Conservation (phyloP, 805 yeast species). For the Komagataella kurtzmanii region DNA sequence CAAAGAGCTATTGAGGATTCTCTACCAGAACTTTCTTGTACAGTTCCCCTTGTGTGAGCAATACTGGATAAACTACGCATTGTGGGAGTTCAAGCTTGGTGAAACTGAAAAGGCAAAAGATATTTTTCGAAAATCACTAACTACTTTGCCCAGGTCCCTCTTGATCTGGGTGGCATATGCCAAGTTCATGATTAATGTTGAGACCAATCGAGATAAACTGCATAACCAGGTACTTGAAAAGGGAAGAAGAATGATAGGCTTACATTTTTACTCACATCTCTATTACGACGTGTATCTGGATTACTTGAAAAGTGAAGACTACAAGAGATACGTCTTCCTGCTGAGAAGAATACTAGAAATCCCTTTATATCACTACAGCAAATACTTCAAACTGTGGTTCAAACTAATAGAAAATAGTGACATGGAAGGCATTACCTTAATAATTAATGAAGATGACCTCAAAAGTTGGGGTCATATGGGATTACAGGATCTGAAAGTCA, state of each 20-base stretch:
- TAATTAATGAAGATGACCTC: constrained; percentile 10
- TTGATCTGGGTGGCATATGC: constrained; percentile 39
- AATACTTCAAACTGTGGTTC: constrained; percentile 27
- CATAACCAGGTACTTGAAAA: constrained; percentile 23
- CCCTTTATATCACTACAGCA: constrained; percentile 40
- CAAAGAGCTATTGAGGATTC: constrained; percentile 19
- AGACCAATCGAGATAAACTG: constrained; percentile 17
- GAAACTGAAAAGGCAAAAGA: constrained; percentile 20
- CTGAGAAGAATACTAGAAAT: constrained; percentile 37
- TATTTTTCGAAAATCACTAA: constrained; percentile 26
- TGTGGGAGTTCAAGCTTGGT: constrained; percentile 31
- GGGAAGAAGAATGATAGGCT: constrained; percentile 36
- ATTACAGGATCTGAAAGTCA: constrained; percentile 18
- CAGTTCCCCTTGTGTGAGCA: constrained; percentile 37
- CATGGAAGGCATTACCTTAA: constrained; percentile 11
- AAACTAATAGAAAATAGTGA: constrained; percentile 20
- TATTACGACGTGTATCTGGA: constrained; percentile 37
- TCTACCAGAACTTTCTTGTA: constrained; percentile 28
- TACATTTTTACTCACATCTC: constrained; percentile 34
- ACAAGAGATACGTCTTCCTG: constrained; percentile 24
- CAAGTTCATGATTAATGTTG: constrained; percentile 20
- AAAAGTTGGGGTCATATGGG: constrained; percentile 4
- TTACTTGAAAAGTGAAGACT: constrained; percentile 19
- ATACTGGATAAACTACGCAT: constrained; percentile 46
- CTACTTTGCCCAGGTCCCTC: constrained; percentile 26